Conservation (phyloP, 164 flowering plant species). For the Chimonanthus praecox region DNA sequence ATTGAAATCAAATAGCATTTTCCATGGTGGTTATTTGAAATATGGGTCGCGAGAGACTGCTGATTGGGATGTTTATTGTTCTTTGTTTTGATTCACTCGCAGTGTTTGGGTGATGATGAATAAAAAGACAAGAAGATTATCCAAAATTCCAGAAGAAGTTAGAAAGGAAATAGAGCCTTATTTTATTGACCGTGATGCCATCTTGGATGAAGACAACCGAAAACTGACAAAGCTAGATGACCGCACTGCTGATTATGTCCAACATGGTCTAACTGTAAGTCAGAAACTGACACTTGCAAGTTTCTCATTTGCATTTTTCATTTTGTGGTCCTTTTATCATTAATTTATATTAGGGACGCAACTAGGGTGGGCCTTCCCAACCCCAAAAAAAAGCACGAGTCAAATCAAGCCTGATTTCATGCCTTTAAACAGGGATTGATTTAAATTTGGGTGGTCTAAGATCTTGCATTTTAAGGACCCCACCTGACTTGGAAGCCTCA, state of each 20-base stretch:
- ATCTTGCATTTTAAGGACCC: too few relatives aligned
- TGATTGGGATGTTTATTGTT: neutral
- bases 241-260: slow-evolving; percentile 53
- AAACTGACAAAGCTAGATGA: slow-evolving; percentile 63
- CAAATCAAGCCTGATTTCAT: too few relatives aligned
- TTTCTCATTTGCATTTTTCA: neutral
- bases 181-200: slow-evolving; percentile 47
- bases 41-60: too few relatives aligned
- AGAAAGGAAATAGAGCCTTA: slow-evolving; percentile 69
- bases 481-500: too few relatives aligned
- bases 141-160: slow-evolving; percentile 84
- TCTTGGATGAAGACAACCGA: slow-evolving; percentile 65
- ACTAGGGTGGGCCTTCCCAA: too few relatives aligned
- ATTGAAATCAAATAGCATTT: too few relatives aligned
- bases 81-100: slow-evolving; percentile 9
- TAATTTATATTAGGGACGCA: too few relatives aligned
- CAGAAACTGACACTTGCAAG: neutral
- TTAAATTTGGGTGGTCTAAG: too few relatives aligned
- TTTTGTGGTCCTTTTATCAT: too few relatives aligned
- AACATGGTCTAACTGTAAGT: slow-evolving; percentile 66
- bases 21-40: too few relatives aligned
- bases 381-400: too few relatives aligned
- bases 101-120: slow-evolving; percentile 95
- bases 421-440: too few relatives aligned
- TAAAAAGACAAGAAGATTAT: slow-evolving; percentile 63